Evolutionary conservation across 2,329 filamentous ascomycete species (phyloP), one percentile per base, ranked within the genome.

Genomic region (Botrytis cinerea): DNA sequence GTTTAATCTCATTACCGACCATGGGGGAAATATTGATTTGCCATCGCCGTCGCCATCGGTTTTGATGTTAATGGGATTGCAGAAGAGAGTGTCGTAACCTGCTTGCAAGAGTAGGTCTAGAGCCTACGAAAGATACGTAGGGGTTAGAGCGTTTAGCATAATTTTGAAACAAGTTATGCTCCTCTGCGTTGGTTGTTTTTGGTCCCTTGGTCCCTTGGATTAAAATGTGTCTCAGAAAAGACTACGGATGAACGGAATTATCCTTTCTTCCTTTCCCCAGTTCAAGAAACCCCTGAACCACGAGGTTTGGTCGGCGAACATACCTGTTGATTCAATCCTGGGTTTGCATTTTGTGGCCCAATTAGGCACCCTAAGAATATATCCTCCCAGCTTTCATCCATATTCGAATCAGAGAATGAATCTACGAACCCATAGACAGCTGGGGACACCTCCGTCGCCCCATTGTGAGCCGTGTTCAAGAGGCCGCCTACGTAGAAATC

Each of bases 281-380:
- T 66, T 46, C 20, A n/a, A 40, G 25, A 32, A 45, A 72, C 38
- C 61, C 70, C 48, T 72, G 70, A 32, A 40, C 54, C 46, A 67
- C 61, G 38, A 66, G 43, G n/a, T 60, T 57, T 68, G 62, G 70
- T 72, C 70, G 70, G 70, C 70, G 70, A 72, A 57, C 70, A 59
- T 16, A 43, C n/a, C n/a, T 40, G 46, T n/a, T 59, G 25, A 43
- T 14, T 48, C 45, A 59, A 45, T 61, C 9, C 38, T 18, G 46
- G 32, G 32, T 38, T 67, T 51, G 22, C 45, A 38, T 38, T 18
- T 68, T 57, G 16, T 28, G 12, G 25, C 16, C 64, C 32, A 68
- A 38, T 68, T 28, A 32, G 46, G 25, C 32, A 28, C 35, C 25
- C 46, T 6, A 51, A 40, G n/a, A 43, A 45, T 22, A 22, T 43